Evolutionary conservation across 495 filamentous ascomycete species (phyloP).

Genomic region (Lasiosphaeria miniovina): DNA sequence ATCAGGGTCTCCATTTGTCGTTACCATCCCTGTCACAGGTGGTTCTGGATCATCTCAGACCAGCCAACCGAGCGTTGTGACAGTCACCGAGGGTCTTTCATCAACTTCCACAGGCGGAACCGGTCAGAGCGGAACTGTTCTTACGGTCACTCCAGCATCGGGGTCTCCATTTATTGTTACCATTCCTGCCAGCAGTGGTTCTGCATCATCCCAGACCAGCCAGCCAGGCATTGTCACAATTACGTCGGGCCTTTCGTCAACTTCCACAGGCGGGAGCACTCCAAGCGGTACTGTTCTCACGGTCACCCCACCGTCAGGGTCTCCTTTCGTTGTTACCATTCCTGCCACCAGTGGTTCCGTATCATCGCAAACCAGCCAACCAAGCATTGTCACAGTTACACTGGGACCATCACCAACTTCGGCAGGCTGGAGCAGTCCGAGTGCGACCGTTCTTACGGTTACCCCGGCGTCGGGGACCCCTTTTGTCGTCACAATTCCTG

Average conservation of each 20-base stretch:
- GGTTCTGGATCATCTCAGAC: not conserved
- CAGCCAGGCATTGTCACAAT: slow-evolving; percentile 7
- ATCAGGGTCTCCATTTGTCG: slow-evolving; percentile 15
- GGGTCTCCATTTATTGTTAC: slow-evolving; percentile 16
- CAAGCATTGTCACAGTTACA: not conserved
- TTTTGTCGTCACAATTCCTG: slow-evolving; percentile 5
- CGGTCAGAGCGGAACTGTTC: slow-evolving; percentile 1
- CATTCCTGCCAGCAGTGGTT: not conserved
- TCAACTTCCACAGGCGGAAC: not conserved
- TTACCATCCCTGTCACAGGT: slow-evolving; percentile 11
- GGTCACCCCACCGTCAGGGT: slow-evolving; percentile 1
- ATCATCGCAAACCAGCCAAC: not conserved
- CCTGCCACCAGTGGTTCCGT: not conserved
- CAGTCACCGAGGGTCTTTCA: slow-evolving; percentile 3
- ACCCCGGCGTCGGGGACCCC: slow-evolving; percentile 5
- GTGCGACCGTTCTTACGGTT: not conserved
- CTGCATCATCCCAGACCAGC: not conserved
- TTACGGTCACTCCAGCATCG: slow-evolving; percentile 8
- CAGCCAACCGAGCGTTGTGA: not conserved
- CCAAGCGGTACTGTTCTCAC: slow-evolving; percentile 2
- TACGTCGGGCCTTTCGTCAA: slow-evolving; percentile 5
- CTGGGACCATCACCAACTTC: not conserved
- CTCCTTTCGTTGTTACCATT: slow-evolving; percentile 4
- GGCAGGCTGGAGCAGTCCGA: not conserved
- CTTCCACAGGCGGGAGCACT: slow-evolving; percentile 2